Evolutionary conservation across 2,329 filamentous ascomycete genomes (phyloP).

Genomic region (Xylaria sp.): DNA sequence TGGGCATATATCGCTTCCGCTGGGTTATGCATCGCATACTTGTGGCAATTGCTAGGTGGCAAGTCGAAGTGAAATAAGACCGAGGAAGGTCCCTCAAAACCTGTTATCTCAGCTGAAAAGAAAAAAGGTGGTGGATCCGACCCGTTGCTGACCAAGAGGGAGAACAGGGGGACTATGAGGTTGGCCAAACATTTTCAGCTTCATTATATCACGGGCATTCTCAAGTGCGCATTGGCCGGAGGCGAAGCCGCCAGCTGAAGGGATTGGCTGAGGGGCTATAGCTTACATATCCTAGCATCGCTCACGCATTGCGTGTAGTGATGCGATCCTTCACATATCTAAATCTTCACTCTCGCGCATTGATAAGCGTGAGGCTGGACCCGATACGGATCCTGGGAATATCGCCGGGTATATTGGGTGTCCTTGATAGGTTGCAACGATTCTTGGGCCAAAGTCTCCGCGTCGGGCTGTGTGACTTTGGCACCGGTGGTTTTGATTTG

Average conservation of each 20-base stretch:
- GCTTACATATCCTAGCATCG: not conserved
- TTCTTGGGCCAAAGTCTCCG: not conserved
- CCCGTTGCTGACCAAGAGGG: not conserved
- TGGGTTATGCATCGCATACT: not conserved
- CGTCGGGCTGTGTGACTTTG: not conserved
- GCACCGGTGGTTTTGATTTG: not conserved
- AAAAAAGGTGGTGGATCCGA: not conserved
- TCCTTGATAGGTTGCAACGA: not conserved
- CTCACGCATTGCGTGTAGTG: not conserved
- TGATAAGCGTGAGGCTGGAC: not conserved
- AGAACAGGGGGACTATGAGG: not conserved
- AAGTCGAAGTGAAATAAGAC: not conserved
- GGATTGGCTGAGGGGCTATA: not conserved
- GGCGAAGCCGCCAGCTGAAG: conserved; percentile 11
- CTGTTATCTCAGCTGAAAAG: conserved; percentile 4
- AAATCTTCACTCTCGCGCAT: not conserved
- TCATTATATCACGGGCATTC: not conserved
- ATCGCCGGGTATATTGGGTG: not conserved
- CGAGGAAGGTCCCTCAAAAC: not conserved
- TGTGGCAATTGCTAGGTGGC: not conserved
- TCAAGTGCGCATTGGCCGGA: conserved; percentile 2
- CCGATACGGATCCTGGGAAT: not conserved
- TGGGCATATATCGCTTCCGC: not conserved
- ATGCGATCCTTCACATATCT: not conserved
- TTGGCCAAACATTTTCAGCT: not conserved